phyloP scores from a whole-genome alignment of 352 stramenopile species.

The Pythium chondricola region DNA sequence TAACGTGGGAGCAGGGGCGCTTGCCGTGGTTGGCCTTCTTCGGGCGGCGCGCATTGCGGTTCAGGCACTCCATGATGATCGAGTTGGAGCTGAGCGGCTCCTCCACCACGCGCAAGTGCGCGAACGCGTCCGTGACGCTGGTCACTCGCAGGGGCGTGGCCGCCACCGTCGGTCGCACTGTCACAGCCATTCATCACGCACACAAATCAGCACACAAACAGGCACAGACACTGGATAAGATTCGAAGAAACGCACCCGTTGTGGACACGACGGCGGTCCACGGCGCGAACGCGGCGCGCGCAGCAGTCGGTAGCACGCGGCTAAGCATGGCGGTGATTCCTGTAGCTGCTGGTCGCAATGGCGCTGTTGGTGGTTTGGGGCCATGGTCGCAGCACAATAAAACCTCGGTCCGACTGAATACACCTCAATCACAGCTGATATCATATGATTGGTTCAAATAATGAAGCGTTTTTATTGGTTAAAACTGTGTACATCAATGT shows the following conservation, averaged over 20 bases:
- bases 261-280: constrained; percentile 7
- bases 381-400: constrained; percentile 9
- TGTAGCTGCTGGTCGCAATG: constrained; percentile 2
- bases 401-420: constrained; percentile 5
- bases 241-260: constrained; percentile 9
- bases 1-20: constrained; percentile 75
- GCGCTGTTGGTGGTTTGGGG: background rate
- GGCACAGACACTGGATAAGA: no score
- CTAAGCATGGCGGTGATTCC: constrained; percentile 14
- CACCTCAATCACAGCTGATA: no score
- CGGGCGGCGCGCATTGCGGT: constrained; percentile 72
- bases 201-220: no score
- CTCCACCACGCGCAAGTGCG: constrained; percentile 42
- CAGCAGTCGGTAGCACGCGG: constrained; percentile 19
- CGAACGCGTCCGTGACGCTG: constrained; percentile 23
- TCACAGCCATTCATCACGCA: no score
- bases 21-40: constrained; percentile 89
- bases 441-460: background rate
- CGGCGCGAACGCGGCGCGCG: constrained; percentile 22
- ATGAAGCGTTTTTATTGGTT: constrained; percentile 4
- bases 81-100: constrained; percentile 29
- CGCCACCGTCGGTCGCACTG: constrained; percentile 16
- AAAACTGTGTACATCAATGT: constrained; percentile 1
- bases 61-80: constrained; percentile 70
- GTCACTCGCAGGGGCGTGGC: constrained; percentile 11